Evolutionary conservation across 2,329 filamentous ascomycete species (phyloP).

Genomic region (Fragosphaeria purpurea): DNA sequence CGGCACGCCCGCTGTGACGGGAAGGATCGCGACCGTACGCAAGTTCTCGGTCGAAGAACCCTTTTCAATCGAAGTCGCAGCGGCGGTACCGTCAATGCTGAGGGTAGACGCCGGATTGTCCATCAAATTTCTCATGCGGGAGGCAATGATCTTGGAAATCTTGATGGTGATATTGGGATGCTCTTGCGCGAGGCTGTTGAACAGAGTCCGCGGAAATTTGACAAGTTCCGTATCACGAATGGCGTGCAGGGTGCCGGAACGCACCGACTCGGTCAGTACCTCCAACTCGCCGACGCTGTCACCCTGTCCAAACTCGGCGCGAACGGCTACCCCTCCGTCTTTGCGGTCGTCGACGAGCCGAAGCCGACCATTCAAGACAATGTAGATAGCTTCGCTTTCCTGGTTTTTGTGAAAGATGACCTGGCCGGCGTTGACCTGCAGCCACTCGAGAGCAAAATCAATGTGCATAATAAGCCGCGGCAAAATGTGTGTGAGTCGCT

Average conservation of each 20-base stretch:
- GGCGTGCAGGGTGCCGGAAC: constrained; percentile 86
- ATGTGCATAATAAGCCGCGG: constrained; percentile 90
- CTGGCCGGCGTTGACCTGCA: constrained; percentile 90
- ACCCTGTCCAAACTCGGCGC: constrained; percentile 90
- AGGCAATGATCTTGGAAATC: constrained; percentile 96
- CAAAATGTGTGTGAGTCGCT: constrained; percentile 79
- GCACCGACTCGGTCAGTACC: constrained; percentile 84
- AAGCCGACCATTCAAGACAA: constrained; percentile 87
- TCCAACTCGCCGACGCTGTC: constrained; percentile 97
- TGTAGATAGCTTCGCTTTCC: constrained; percentile 96
- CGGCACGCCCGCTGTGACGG: constrained; percentile 82
- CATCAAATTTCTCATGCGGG: constrained; percentile 80
- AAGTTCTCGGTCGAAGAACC: constrained; percentile 84
- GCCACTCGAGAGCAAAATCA: constrained; percentile 96
- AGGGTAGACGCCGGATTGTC: constrained; percentile 66
- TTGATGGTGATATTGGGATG: constrained; percentile 98
- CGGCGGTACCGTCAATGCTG: constrained; percentile 49
- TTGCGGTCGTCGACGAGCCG: constrained; percentile 74
- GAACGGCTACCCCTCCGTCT: constrained; percentile 72
- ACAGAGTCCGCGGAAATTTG: constrained; percentile 89
- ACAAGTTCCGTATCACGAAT: constrained; percentile 95
- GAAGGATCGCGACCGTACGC: constrained; percentile 83
- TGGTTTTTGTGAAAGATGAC: constrained; percentile 90
- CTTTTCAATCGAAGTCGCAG: constrained; percentile 50
- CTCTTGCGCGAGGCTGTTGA: constrained; percentile 95